Conservation (phyloP, 208 protist species). For the Spongospora subterranea region DNA sequence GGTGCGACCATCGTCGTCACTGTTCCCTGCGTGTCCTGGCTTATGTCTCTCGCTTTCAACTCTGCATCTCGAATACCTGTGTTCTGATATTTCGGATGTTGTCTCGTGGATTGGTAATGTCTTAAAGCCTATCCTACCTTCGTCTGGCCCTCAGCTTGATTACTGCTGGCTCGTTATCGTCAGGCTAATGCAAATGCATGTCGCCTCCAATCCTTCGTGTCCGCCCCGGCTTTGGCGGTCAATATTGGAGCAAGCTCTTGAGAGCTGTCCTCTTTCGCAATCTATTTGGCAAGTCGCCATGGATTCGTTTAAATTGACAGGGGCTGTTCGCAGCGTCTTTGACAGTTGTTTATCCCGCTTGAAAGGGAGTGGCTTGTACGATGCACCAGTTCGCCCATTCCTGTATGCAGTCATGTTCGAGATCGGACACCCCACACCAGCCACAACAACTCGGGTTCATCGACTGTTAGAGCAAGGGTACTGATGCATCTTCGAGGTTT, state of each 20-base stretch:
- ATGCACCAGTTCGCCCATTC: constrained; percentile 7
- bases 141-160: constrained; percentile 29
- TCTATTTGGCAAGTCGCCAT: not conserved
- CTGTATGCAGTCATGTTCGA: constrained; percentile 48
- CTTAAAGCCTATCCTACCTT: not conserved
- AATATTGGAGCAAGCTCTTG: not conserved
- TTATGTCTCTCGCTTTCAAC: not conserved
- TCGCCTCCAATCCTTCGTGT: not conserved
- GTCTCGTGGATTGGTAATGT: not conserved
- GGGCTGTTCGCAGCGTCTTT: not conserved
- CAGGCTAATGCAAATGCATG: not conserved
- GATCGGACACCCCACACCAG: not conserved
- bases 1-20: not conserved
- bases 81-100: not conserved
- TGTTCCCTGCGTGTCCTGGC: not conserved
- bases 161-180: not conserved
- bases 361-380: not conserved
- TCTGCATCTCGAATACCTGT: constrained; percentile 6
- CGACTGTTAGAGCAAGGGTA: constrained; percentile 19
- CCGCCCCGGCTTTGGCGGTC: not conserved
- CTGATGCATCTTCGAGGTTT: no score
- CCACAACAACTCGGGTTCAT: not conserved
- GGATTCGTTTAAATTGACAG: not conserved
- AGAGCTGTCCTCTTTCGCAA: not conserved
- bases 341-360: not conserved